These are phyloP conservation scores for Lolium rigidum DNA, from an alignment of 176 grass and related monocot genomes.

Conservation along the genomic window DNA sequence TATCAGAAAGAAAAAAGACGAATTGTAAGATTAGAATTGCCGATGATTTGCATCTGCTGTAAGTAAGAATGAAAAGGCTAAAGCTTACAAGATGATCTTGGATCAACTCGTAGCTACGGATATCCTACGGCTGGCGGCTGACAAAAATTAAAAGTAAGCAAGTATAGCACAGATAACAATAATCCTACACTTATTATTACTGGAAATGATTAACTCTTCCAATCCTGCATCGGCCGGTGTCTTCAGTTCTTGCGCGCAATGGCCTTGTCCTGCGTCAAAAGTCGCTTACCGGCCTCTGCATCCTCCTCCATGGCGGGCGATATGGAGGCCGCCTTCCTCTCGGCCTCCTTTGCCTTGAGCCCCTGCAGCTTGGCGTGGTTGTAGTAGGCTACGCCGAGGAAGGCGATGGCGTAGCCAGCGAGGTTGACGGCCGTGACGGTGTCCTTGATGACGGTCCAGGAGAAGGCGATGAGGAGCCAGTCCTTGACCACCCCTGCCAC, in stretches of 20 bases:
- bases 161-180: too few relatives aligned
- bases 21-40: too few relatives aligned
- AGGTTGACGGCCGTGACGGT: constrained; percentile 76
- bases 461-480: constrained; percentile 92
- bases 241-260: constrained; percentile 51
- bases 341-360: constrained; percentile 73
- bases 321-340: constrained; percentile 48
- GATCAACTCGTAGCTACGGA: too few relatives aligned
- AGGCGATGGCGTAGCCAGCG: constrained; percentile 76
- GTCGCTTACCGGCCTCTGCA: constrained; percentile 46
- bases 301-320: constrained; percentile 19
- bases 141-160: too few relatives aligned
- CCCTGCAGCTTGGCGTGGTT: constrained; percentile 81
- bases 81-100: background rate
- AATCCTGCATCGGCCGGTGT: background rate
- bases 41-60: too few relatives aligned
- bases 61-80: background rate
- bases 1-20: too few relatives aligned
- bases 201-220: background rate
- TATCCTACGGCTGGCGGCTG: too few relatives aligned
- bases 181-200: too few relatives aligned
- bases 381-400: constrained; percentile 89
- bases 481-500: constrained; percentile 90
- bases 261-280: constrained; percentile 42
- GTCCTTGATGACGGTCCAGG: constrained; percentile 89